Evolutionary conservation across 2,329 filamentous ascomycete species (phyloP), one percentile per base, ranked within the genome.

Genomic region (Myriosclerotinia curreyana): DNA sequence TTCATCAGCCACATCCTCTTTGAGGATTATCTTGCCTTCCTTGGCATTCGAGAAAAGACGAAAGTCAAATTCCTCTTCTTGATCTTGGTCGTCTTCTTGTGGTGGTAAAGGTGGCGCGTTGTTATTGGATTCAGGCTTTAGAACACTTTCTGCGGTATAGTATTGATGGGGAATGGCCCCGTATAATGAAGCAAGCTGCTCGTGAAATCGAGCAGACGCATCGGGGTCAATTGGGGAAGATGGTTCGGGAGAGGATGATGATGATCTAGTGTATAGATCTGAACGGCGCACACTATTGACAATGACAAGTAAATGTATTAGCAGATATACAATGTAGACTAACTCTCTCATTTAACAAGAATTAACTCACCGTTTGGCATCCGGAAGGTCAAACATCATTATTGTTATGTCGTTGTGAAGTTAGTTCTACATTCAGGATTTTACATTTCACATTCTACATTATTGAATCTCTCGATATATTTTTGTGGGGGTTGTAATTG

Each of bases 221-320:
- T 69, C 69, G 11, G 64, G 66, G 34, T 69, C 66, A 79, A 73
- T 54, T 40, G 61, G 53, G 7, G 61, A 64, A 49, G 63, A n/a
- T 31, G 63, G 61, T 48, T 67, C 70, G 42, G 65, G 68, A 55
- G 58, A 61, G 8, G 66, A 53, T 28, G 69, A 68, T 44, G 44
- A 20, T 1, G 68, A 67, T 40, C 78, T 60, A 54, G 73, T 75
- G 64, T 78, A 77, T 25, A 87, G 74, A 48, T 86, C 83, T 67
- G 82, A 78, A 62, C 85, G 79, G 38, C 84, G 80, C 62, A 87
- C 80, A 67, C 84, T 75, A n/a, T 62, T n/a, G n/a, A n/a, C n/a
- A n/a, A n/a, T n/a, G n/a, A n/a, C 28, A 56, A 60, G n/a, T 17
- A 40, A 36, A 28, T 22, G 31, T 6, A 31, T 69, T 60, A 69